Evolutionary conservation across 495 filamentous ascomycete genomes (phyloP), one percentile per base, ranked within the genome.

Genomic region (Xylaria sp.): DNA sequence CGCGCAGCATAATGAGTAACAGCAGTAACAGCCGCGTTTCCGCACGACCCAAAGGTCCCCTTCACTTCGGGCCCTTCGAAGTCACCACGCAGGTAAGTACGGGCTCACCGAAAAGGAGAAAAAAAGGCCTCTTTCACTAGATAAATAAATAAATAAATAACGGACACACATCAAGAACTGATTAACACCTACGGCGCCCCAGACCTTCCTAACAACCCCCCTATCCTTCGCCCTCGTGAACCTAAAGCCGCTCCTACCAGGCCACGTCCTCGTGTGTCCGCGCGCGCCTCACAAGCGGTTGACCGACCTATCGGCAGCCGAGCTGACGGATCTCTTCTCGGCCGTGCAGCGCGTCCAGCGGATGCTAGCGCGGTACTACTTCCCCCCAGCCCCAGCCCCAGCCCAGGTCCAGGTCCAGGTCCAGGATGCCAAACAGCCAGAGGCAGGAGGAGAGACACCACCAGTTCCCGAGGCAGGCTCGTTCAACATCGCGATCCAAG

Each of bases 401-500:
- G n/a, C 26, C 4, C 50, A 55, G 35, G 31, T 53, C 48, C 31
- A 35, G 11, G n/a, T 17, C 4, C 50, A 55, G 35, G 31, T 53
- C 48, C 31, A 35, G 11, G 65, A 26, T 33, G 17, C 66, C 21
- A 46, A n/a, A 19, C 37, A 31, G 37, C 12, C 35, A 19, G 19
- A 12, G 14, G 12, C 68, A 21, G 44, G 11, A 11, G 40, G 17
- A 9, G 31, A 41, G 50, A 24, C 37, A 50, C 21, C 61, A 61
- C 26, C 50, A 69, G 7, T 50, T 3, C 62, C 72, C 70, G 79
- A 82, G 40, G 80, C 80, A 40, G 87, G 89, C 4, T 90, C 87
- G 76, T 88, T 98, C 76, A 99, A 98, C 80, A 91, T 99, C 64
- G 95, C 96, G 0, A 86, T 99, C 19, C 96, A 99, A 76, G 96